Base-by-base conservation (phyloP, 352 stramenopile species). In the Poterioochromonas sp. region DNA sequence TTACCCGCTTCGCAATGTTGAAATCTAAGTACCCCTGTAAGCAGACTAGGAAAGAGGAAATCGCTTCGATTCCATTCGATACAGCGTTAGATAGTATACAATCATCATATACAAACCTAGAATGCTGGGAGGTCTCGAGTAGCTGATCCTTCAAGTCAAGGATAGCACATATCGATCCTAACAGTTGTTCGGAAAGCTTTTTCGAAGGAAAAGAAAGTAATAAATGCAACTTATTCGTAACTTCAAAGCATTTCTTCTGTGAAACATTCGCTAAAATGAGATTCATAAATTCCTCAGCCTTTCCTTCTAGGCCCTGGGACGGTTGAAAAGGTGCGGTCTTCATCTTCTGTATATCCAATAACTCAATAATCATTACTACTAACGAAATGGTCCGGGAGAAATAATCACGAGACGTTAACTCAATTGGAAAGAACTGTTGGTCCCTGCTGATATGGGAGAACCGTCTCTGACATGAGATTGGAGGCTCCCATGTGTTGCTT, bases 401-500 rank as follows among this genome's bases (percentile, higher is more conserved):
- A 47, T 71, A 71, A 29, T 71, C 62, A 26, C 32, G 15, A 47
- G 39, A n/a, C 8, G 29, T 71, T 29, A 71, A 47, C 26, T 71
- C 62, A 26, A 71, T 47, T 41, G 62, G 62, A 44, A 71, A 71
- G 15, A 44, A 47, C 29, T 22, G 1, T n/a, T 40, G 3, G 32
- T 71, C 39, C 2, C 41, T 15, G 3, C 12, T 44, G 34, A 5
- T 26, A 71, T 22, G 62, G 11, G 12, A 29, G 1, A 12, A 29
- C 20, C 32, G 62, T 47, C 62, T 12, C 62, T 44, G n/a, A 44
- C 62, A 71, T 15, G 62, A 71, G 26, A 44, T 15, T 8, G 62
- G 62, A n/a, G 62, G 62, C 15, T 71, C 62, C 62, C 62, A 71
- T 15, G 26, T 58, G 15, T 58, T 26, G 47, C 47, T 58, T 26